phyloP scores from a whole-genome alignment of 345 rosid genomes.

The Xanthoceras sorbifolium region DNA sequence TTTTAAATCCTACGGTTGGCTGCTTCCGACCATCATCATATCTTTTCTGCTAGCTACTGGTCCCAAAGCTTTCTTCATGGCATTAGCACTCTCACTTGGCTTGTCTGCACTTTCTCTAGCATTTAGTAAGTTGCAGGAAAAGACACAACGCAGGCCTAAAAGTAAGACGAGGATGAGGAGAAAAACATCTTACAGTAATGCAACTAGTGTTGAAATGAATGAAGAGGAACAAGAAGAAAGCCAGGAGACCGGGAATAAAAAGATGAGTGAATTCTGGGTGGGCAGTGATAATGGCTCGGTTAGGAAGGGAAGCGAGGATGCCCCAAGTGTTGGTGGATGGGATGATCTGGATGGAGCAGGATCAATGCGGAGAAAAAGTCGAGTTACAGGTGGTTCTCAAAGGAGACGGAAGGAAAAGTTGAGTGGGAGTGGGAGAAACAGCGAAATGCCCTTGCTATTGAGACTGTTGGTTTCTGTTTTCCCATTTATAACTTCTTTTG shows the following conservation, averaged over 20 bases:
- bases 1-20: constrained; percentile 62
- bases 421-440: constrained; percentile 30
- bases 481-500: constrained; percentile 58
- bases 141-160: constrained; percentile 24
- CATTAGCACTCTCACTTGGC: constrained; percentile 42
- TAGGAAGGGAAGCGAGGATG: constrained; percentile 20
- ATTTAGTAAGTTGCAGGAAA: constrained; percentile 33
- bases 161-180: constrained; percentile 30
- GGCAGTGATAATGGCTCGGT: constrained; percentile 30
- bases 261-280: constrained; percentile 27
- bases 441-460: constrained; percentile 47
- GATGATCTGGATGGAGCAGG: constrained; percentile 44
- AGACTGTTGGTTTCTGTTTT: constrained; percentile 60
- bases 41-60: constrained; percentile 51
- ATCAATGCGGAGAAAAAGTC: constrained; percentile 15
- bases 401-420: constrained; percentile 26
- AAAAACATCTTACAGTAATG: constrained; percentile 23
- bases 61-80: constrained; percentile 55
- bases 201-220: constrained; percentile 21
- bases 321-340: constrained; percentile 57
- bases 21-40: constrained; percentile 43
- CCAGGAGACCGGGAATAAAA: constrained; percentile 25
- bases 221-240: constrained; percentile 23
- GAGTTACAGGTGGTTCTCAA: constrained; percentile 13
- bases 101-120: constrained; percentile 38